These are phyloP conservation scores for Zanthoxylum bungeanum DNA, from an alignment of 345 rosid species.

Conservation along the genomic window DNA sequence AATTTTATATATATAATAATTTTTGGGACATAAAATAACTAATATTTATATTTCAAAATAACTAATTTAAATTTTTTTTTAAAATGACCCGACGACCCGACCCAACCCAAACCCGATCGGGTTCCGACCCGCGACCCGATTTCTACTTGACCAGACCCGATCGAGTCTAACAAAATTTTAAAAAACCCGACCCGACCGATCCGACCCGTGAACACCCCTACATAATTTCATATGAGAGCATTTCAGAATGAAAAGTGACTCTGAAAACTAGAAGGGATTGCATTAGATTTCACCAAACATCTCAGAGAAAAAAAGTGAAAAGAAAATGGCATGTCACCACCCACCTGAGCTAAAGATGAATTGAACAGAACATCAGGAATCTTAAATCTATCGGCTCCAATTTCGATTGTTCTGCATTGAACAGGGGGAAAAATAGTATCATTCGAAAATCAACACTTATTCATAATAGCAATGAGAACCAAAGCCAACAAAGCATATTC, in stretches of 20 bases:
- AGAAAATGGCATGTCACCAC: conserved; percentile 11
- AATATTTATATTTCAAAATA: no score
- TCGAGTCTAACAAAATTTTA: no score
- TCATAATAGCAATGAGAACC: neutral
- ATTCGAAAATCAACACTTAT: neutral
- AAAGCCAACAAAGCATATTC: neutral
- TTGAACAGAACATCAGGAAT: conserved; percentile 94
- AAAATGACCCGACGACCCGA: no score
- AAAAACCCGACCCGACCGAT: no score
- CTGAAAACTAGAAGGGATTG: neutral
- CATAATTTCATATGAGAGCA: neutral
- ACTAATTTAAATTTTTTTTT: no score
- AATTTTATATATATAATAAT: no score
- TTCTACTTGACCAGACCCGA: no score
- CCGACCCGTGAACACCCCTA: no score
- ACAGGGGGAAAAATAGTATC: conserved; percentile 10
- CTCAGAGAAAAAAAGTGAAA: neutral
- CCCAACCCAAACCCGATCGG: no score
- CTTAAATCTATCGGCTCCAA: conserved; percentile 97
- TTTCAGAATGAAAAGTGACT: neutral
- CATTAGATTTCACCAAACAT: conserved; percentile 1
- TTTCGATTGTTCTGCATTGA: conserved; percentile 80
- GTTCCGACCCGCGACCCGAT: no score
- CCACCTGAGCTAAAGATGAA: conserved; percentile 81
- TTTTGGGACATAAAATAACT: no score